Evolutionary conservation across 768 basidiomycete genomes (phyloP).

Genomic region (Suillus bovinus): DNA sequence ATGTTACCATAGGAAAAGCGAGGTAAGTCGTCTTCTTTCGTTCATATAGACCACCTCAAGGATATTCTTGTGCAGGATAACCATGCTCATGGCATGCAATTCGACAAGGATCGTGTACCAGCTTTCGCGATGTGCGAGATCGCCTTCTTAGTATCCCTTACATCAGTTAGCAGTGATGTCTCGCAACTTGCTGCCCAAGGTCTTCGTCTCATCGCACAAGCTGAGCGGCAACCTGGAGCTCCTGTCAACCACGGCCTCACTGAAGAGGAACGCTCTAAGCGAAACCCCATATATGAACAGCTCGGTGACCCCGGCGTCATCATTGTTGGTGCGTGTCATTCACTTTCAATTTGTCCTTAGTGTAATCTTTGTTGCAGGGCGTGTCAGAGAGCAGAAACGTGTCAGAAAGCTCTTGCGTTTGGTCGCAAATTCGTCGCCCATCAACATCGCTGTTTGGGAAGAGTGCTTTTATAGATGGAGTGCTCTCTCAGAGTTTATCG

Average conservation of each 20-base stretch:
- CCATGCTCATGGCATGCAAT: slow-evolving; percentile 51
- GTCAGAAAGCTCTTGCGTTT: slow-evolving; percentile 69
- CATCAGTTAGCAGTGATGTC: slow-evolving; percentile 66
- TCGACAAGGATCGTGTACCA: slow-evolving; percentile 52
- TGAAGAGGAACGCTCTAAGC: slow-evolving; percentile 65
- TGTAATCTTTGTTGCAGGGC: slow-evolving; percentile 45
- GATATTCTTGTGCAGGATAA: slow-evolving; percentile 32
- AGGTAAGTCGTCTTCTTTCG: slow-evolving; percentile 36
- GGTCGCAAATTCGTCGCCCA: slow-evolving; percentile 60
- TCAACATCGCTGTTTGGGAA: slow-evolving; percentile 80
- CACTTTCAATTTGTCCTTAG: not conserved
- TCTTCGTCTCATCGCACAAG: slow-evolving; percentile 65
- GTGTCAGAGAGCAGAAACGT: slow-evolving; percentile 78
- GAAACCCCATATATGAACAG: slow-evolving; percentile 75
- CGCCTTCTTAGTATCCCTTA: slow-evolving; percentile 67
- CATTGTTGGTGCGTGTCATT: slow-evolving; percentile 56
- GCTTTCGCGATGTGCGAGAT: slow-evolving; percentile 73
- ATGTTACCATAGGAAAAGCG: slow-evolving; percentile 48
- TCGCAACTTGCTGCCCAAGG: slow-evolving; percentile 69
- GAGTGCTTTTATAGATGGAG: slow-evolving; percentile 82
- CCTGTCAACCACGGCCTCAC: slow-evolving; percentile 50
- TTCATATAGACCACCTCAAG: slow-evolving; percentile 8
- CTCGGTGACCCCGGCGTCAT: slow-evolving; percentile 74
- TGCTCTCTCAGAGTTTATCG: slow-evolving; percentile 58
- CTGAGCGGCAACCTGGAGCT: slow-evolving; percentile 62